These are phyloP conservation scores for Aspergillus piperis DNA, from an alignment of 2,329 filamentous ascomycete genomes.

Conservation along the genomic window DNA sequence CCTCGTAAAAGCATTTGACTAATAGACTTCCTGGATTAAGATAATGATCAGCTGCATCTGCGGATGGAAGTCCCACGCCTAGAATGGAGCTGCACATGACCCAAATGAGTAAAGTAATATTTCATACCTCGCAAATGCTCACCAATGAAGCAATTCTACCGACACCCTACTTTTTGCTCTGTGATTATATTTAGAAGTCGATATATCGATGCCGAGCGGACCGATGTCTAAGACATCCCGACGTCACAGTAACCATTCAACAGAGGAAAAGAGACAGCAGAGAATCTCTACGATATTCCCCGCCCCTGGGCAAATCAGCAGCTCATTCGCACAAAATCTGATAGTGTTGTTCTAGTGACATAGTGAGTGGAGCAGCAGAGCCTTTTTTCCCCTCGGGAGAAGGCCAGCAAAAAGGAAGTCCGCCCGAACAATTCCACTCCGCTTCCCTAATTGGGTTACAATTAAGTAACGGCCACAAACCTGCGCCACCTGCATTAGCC, in stretches of 20 bases:
- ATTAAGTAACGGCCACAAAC: not conserved
- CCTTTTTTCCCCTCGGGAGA: not conserved
- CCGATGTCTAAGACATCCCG: conserved; percentile 1
- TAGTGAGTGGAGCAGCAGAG: not conserved
- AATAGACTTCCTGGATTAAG: not conserved
- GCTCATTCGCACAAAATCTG: not conserved
- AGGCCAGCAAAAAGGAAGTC: not conserved
- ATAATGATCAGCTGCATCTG: not conserved
- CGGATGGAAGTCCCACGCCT: not conserved
- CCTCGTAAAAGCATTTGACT: not conserved
- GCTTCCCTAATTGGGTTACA: not conserved
- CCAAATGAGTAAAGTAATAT: not conserved
- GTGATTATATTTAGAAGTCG: conserved; percentile 1
- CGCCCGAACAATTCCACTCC: not conserved
- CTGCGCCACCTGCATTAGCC: conserved; percentile 3
- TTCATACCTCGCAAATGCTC: not conserved
- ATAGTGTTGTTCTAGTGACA: conserved; percentile 5
- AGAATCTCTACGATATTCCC: not conserved
- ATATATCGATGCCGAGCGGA: not conserved
- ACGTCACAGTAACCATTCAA: not conserved
- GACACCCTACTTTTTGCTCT: not conserved
- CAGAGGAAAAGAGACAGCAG: not conserved
- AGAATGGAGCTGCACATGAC: not conserved
- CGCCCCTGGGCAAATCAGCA: not conserved
- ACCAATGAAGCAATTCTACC: not conserved